phyloP scores from a whole-genome alignment of 139 green algal species.

The Picochlorum sp. region DNA sequence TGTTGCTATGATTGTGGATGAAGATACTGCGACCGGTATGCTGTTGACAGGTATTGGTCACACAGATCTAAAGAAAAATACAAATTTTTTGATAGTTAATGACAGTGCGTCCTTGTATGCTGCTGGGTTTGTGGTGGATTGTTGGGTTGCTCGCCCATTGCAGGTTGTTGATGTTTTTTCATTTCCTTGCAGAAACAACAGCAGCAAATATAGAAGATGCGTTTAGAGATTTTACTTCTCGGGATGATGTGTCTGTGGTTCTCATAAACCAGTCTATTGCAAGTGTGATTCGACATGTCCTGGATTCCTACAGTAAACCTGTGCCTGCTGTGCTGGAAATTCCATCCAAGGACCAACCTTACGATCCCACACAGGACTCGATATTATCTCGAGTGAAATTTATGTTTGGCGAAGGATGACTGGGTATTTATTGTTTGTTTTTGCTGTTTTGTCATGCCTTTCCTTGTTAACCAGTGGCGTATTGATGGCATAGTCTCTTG shows the following conservation, averaged over 20 bases:
- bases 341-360: slow-evolving; percentile 85
- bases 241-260: slow-evolving; percentile 91
- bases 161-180: background rate
- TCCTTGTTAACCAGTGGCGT: no score
- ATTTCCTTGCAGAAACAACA: slow-evolving; percentile 53
- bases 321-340: slow-evolving; percentile 89
- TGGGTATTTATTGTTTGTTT: background rate
- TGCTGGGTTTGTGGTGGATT: background rate
- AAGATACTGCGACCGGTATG: slow-evolving; percentile 98
- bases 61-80: slow-evolving; percentile 76
- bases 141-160: background rate
- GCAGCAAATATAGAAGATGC: slow-evolving; percentile 72
- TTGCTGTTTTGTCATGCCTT: background rate
- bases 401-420: slow-evolving; percentile 63
- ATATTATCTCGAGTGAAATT: slow-evolving; percentile 81
- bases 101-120: slow-evolving; percentile 49
- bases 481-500: no score
- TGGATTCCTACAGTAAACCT: slow-evolving; percentile 72
- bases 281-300: slow-evolving; percentile 76
- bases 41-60: slow-evolving; percentile 91
- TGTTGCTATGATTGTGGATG: slow-evolving; percentile 41
- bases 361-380: slow-evolving; percentile 89
- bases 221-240: slow-evolving; percentile 86
- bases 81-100: slow-evolving; percentile 94
- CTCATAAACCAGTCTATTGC: slow-evolving; percentile 87